Conservation (phyloP, 805 yeast genomes). For the Ogataea thermomethanolica region DNA sequence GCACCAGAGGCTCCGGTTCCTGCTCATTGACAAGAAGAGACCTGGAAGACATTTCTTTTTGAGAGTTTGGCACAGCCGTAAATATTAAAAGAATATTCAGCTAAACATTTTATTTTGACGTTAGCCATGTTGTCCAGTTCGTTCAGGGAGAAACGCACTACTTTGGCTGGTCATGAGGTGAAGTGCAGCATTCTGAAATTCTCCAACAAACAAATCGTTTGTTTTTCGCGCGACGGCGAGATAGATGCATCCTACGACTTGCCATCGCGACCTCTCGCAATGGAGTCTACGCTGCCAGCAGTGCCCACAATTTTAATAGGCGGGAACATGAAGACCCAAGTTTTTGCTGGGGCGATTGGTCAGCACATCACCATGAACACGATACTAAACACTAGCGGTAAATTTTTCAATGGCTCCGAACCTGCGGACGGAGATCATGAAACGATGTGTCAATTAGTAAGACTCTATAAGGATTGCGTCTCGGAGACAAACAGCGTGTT, state of each 20-base stretch:
- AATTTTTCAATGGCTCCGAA: constrained; percentile 39
- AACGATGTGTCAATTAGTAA: constrained; percentile 36
- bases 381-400: constrained; percentile 44
- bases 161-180: constrained; percentile 10
- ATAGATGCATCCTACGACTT: constrained; percentile 48
- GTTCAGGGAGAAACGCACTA: constrained; percentile 9
- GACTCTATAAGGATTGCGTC: too few relatives aligned
- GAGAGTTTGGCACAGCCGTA: constrained; percentile 1
- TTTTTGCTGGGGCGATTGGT: constrained; percentile 48
- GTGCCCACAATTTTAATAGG: constrained; percentile 40
- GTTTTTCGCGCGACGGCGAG: constrained; percentile 41
- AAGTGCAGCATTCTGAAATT: constrained; percentile 31
- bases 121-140: not conserved
- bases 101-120: not conserved
- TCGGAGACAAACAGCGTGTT: too few relatives aligned
- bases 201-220: constrained; percentile 39
- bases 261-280: constrained; percentile 24
- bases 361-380: constrained; percentile 36
- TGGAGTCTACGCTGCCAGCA: not conserved
- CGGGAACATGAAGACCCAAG: constrained; percentile 42
- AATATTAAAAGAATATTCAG: not conserved
- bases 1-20: constrained; percentile 10
- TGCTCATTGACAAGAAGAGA: constrained; percentile 11
- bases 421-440: constrained; percentile 39
- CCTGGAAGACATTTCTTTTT: constrained; percentile 4